Evolutionary conservation across 495 filamentous ascomycete species (phyloP).

Genomic region (Poronia punctata): DNA sequence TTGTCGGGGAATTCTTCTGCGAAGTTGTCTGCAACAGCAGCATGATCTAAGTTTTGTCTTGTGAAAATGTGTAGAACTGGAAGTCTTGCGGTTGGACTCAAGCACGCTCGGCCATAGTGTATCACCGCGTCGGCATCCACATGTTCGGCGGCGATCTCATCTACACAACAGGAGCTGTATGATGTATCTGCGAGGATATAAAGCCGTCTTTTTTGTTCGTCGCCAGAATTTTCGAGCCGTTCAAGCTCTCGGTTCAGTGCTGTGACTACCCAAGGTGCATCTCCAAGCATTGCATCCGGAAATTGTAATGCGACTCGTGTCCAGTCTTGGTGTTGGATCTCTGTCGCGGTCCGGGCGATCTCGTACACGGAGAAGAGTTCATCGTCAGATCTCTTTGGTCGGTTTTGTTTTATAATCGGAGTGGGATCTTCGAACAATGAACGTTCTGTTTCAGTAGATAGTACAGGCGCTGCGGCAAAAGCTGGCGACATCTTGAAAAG

Average conservation of each 20-base stretch:
- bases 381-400: conserved; percentile 50
- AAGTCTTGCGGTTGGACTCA: conserved; percentile 82
- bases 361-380: conserved; percentile 78
- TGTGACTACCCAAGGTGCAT: conserved; percentile 76
- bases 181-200: conserved; percentile 94
- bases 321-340: conserved; percentile 65
- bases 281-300: conserved; percentile 81
- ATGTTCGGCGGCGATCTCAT: conserved; percentile 95
- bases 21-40: conserved; percentile 55
- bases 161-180: conserved; percentile 94
- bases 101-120: conserved; percentile 88
- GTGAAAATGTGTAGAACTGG: conserved; percentile 95
- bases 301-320: conserved; percentile 84
- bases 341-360: conserved; percentile 68
- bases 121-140: conserved; percentile 85
- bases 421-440: conserved; percentile 58
- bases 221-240: conserved; percentile 9
- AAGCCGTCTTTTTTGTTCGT: conserved; percentile 36
- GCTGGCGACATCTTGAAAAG: conserved; percentile 28
- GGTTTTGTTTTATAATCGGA: conserved; percentile 27
- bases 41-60: conserved; percentile 52
- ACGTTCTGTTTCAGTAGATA: conserved; percentile 83
- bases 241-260: conserved; percentile 56
- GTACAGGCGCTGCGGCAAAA: conserved; percentile 54
- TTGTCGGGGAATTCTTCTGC: conserved; percentile 58